Conservation (phyloP, 202 grass and related monocot genomes). For the Tripidium arundinaceum region DNA sequence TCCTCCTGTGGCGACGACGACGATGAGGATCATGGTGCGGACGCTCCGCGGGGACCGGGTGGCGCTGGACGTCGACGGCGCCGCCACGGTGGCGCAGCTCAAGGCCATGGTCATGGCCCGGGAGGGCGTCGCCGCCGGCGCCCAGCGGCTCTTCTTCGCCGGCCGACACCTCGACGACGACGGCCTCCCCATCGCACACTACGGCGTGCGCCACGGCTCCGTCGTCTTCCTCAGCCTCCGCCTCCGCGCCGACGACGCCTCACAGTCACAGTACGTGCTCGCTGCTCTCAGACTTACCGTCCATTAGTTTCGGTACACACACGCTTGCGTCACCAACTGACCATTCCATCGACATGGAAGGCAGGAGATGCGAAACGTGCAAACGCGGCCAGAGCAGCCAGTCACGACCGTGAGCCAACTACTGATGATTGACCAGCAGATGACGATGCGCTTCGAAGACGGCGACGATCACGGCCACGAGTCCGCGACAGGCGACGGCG, state of each 20-base stretch:
- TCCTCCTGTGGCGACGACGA: neutral
- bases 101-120: constrained; percentile 37
- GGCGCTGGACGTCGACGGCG: constrained; percentile 36
- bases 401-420: constrained; percentile 1
- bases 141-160: constrained; percentile 46
- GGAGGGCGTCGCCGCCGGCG: constrained; percentile 21
- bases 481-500: neutral
- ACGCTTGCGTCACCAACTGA: neutral
- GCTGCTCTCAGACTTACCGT: neutral
- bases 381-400: neutral
- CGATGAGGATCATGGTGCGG: constrained; percentile 49
- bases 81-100: constrained; percentile 33
- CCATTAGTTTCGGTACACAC: neutral
- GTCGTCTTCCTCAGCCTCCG: constrained; percentile 48
- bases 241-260: neutral
- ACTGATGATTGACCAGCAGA: neutral
- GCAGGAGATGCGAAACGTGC: constrained; percentile 10
- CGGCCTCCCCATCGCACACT: neutral
- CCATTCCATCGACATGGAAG: neutral
- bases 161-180: constrained; percentile 44
- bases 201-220: constrained; percentile 33
- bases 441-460: neutral
- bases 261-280: constrained; percentile 17
- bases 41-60: constrained; percentile 49
- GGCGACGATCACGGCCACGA: neutral